Base-by-base conservation (phyloP, 2,329 filamentous ascomycete species). In the Cercospora sp. region DNA sequence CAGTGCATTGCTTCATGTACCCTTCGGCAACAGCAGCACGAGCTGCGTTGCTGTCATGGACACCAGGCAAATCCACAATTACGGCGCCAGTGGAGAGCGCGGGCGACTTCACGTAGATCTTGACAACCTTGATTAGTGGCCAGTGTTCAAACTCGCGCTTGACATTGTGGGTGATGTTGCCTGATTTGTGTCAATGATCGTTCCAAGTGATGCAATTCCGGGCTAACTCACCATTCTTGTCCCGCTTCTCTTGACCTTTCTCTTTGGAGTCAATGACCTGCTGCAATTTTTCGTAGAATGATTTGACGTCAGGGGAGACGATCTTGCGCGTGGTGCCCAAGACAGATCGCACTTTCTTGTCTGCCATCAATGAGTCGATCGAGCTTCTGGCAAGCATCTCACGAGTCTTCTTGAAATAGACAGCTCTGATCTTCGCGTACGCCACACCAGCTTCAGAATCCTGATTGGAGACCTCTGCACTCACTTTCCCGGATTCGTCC, bases 1-100 rank as follows among this genome's bases (percentile, higher is more conserved):
- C 82, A 1, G 84, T 85, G 70, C 87, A 90, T 69, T 85, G 81
- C 73, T 89, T 85, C 78, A 89, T 84, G 71, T 90, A 90, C 0
- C 81, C 81, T 53, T 83, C 81, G 1, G 88, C 86, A 26, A 90
- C 84, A 2, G 85, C 84, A 45, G 84, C 82, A 61, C 88, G 82
- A 40, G 88, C 88, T 3, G 85, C 83, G 73, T 90, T 90, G 0
- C 84, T 84, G 72, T 90, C 88, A 13, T 86, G 83, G 0, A 87
- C 81, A 51, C 87, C 87, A 5, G 87, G 87, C 9, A 90, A 77
- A 74, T 90, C 85, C 13, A 87, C 86, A 64, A 87, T 80, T 1
- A 86, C 82, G 3, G 84, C 84, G 3, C 86, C 85, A 13, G 85
- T 87, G 0, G 83, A 81, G 3, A 88, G 75, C 1, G 81, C 83